Base-by-base conservation (phyloP, 1,284 basidiomycete species). In the Agaricales sp. region DNA sequence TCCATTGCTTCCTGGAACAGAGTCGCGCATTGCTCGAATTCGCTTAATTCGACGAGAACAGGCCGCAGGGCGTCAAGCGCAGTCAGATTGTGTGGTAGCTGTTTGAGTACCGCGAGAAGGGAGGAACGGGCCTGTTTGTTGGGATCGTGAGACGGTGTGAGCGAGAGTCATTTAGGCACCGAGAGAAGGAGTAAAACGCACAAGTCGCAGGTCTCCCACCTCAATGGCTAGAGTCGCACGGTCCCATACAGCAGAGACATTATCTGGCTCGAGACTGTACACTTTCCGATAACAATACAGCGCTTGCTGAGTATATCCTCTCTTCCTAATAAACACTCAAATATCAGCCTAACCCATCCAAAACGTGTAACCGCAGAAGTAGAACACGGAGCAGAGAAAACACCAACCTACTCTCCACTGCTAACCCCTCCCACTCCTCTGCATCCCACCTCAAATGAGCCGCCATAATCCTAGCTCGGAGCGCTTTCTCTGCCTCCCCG, bases 201-300 rank as follows among this genome's bases (percentile, higher is more conserved):
- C 86, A 19, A 79, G 85, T 54, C 75, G 71, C 39, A 82, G 66
- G 30, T 91, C 81, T 1, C 79, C 82, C 23, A 85, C 75, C 54
- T 90, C 81, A 55, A 85, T 84, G 3, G 92, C 84, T 3, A 97
- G 74, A 2, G 78, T 70, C 0, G 93, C 91, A 2, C 92, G 80
- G 57, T 98, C 92, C 91, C 92, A 97, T 20, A 95, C 75, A 1
- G 88, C 85, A 52, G 88, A 83, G 6, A 91, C 75, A 54, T 97
- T 93, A 3, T 74, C 72, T 3, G 87, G 84, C 59, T 94, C 86
- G 21, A 88, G 70, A 53, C 77, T 82, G 59, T 87, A 80, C 0
- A 90, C 80, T 60, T 97, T 94, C 0, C 85, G 75, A 58, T 89
- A 88, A 61, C 95, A 98, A 62, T 98, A 97, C 22, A 96, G 67